Percentiles rank a stretch among this genome's conserved stretches.
Conservation (phyloP, 2,329 filamentous ascomycete species). For the Aspergillus eucalypticola region DNA sequence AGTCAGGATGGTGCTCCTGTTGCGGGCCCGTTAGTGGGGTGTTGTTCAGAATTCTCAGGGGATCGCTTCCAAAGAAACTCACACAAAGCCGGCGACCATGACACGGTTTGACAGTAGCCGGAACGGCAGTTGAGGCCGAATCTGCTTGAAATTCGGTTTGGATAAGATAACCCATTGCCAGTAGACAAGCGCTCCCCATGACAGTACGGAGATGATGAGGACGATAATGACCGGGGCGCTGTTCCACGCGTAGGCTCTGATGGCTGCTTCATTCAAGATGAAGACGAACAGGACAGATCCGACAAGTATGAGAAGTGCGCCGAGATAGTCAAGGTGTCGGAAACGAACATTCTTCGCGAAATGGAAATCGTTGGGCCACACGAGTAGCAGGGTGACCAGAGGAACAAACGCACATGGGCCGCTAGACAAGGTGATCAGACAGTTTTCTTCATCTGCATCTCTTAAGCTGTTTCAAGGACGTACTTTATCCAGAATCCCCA, state of each 20-base stretch:
- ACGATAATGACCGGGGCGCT: conserved; percentile 2
- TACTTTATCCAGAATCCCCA: conserved; percentile 11
- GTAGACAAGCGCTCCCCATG: conserved; percentile 5
- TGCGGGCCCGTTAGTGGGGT: background rate
- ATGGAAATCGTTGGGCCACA: conserved; percentile 7
- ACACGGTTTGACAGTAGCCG: conserved; percentile 3
- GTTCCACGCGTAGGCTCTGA: conserved; percentile 4
- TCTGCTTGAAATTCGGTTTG: background rate
- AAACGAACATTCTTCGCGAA: conserved; percentile 8
- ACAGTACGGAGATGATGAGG: conserved; percentile 5
- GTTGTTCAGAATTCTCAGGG: background rate
- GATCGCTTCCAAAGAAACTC: background rate
- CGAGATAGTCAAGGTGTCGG: conserved; percentile 6
- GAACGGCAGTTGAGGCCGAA: conserved; percentile 7
- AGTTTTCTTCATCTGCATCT: background rate
- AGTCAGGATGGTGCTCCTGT: conserved; percentile 7
- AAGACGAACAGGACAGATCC: conserved; percentile 9
- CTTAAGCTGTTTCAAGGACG: background rate
- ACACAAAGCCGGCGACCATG: conserved; percentile 7
- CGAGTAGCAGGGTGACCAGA: background rate
- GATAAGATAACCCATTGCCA: conserved; percentile 2
- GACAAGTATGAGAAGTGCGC: conserved; percentile 1
- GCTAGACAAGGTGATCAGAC: background rate
- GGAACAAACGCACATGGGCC: conserved; percentile 5
- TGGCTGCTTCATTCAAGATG: conserved; percentile 6